Evolutionary conservation across 1,139 yeast species (phyloP), one percentile per base, ranked within the genome.

Genomic region (Kurtzmaniella quercitrusa): DNA sequence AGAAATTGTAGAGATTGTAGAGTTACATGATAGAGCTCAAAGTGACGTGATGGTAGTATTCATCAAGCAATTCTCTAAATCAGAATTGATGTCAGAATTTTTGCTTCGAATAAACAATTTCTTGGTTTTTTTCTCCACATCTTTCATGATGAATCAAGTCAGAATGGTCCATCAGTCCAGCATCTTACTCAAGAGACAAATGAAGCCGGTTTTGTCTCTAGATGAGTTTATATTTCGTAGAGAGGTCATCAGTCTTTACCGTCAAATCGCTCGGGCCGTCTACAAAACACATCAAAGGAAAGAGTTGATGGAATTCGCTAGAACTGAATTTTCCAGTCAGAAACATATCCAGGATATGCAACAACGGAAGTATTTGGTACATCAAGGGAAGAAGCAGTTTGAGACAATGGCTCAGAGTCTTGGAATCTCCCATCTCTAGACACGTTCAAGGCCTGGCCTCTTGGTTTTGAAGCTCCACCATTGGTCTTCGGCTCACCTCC

Each of bases 141-240:
- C 4, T 8, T 11, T 9, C 18, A 36, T 3, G 19, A 27, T 27
- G 31, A 27, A 27, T 10, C 6, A 27, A 27, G 31, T n/a, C 12
- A 27, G 31, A 27, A 7, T 27, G 31, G 10, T 27, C 12, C 31
- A 27, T n/a, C 3, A 10, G 5, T 27, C 31, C 4, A 27, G 31
- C 14, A 27, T 10, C 5, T n/a, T 27, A 10, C 12, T 15, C 37
- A 36, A 36, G 16, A 19, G 40, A 27, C 33, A 39, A 12, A 41
- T 48, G 39, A 51, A 47, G 14, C 50, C 49, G 24, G 46, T 64
- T 1, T 48, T 68, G 16, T 58, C 75, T 3, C 55, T 73, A 3
- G 75, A 73, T 34, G 77, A 73, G 48, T 73, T 70, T 48, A 46
- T 72, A 17, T 71, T 72, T 43, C 60, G 75, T 31, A 65, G 59